phyloP scores from a whole-genome alignment of 805 yeast genomes.

The Peterozyma xylosa region DNA sequence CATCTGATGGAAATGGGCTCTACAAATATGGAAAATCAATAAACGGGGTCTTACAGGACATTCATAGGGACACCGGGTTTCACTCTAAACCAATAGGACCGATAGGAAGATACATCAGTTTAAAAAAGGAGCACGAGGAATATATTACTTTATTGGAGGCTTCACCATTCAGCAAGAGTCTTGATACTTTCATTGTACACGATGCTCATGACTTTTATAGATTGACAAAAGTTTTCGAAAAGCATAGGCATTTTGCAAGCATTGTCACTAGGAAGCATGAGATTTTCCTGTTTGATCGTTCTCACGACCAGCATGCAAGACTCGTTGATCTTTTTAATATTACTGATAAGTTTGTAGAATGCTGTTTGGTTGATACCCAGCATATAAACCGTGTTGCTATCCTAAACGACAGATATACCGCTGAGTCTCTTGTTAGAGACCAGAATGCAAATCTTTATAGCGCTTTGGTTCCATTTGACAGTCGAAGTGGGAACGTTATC shows the following conservation, averaged over 20 bases:
- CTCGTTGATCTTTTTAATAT: slow-evolving; percentile 57
- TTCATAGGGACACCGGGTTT: slow-evolving; percentile 31
- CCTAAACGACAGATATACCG: slow-evolving; percentile 41
- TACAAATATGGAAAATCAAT: slow-evolving; percentile 47
- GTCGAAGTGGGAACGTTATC: slow-evolving; percentile 36
- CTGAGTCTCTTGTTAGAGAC: slow-evolving; percentile 32
- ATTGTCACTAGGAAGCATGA: slow-evolving; percentile 51
- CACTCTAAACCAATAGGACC: slow-evolving; percentile 70
- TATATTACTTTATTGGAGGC: slow-evolving; percentile 63
- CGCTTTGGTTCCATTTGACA: slow-evolving; percentile 34
- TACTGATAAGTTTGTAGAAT: slow-evolving; percentile 44
- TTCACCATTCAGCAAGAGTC: slow-evolving; percentile 30
- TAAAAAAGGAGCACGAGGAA: slow-evolving; percentile 42
- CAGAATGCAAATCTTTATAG: slow-evolving; percentile 30
- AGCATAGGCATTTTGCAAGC: slow-evolving; percentile 23
- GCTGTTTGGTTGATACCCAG: slow-evolving; percentile 55
- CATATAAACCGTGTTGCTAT: slow-evolving; percentile 54
- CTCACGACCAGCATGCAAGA: slow-evolving; percentile 27
- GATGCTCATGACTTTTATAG: slow-evolving; percentile 49
- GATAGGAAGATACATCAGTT: slow-evolving; percentile 50
- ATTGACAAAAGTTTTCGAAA: slow-evolving; percentile 26
- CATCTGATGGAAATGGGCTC: slow-evolving; percentile 25
- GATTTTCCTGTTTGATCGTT: slow-evolving; percentile 37
- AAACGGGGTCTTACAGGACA: slow-evolving; percentile 30
- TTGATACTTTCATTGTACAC: slow-evolving; percentile 63